Conservation (phyloP, 78 protist genomes). For the Chrysochromulina parva region DNA sequence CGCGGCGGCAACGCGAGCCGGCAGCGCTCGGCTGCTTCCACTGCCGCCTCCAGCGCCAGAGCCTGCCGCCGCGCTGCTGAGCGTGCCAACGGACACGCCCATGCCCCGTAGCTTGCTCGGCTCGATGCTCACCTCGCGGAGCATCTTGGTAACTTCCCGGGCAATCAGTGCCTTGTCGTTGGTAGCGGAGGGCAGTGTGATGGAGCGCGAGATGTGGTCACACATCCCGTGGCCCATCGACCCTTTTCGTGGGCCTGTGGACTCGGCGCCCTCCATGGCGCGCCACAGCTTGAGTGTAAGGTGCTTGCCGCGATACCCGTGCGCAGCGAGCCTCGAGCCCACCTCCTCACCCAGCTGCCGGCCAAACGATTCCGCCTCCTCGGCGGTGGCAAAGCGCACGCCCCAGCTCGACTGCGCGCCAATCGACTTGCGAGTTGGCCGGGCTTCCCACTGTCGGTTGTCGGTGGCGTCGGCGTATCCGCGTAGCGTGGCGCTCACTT, state of each 20-base stretch:
- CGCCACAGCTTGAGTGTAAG: background rate
- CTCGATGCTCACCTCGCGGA: background rate
- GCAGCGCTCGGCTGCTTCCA: too few relatives aligned
- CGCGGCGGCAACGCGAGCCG: too few relatives aligned
- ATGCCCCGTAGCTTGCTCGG: background rate
- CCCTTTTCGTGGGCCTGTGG: background rate
- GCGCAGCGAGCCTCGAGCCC: background rate
- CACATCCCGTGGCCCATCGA: constrained; percentile 31
- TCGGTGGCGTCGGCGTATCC: background rate
- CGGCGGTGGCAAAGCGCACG: constrained; percentile 7
- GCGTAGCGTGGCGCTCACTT: background rate
- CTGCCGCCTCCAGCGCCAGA: too few relatives aligned
- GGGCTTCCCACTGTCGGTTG: background rate
- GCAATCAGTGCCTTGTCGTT: background rate
- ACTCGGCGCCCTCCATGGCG: background rate
- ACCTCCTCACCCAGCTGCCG: background rate
- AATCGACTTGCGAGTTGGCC: background rate
- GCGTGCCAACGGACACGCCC: background rate
- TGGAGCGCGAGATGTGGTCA: background rate
- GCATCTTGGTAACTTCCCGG: background rate
- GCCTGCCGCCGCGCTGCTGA: background rate
- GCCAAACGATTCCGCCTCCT: background rate
- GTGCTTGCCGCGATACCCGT: background rate
- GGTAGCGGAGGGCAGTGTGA: background rate
- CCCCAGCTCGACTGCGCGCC: constrained; percentile 45